Evolutionary conservation across 305 asterid genomes (phyloP), one percentile per base, ranked within the genome.

Genomic region (Fraxinus xanthoxyloides): DNA sequence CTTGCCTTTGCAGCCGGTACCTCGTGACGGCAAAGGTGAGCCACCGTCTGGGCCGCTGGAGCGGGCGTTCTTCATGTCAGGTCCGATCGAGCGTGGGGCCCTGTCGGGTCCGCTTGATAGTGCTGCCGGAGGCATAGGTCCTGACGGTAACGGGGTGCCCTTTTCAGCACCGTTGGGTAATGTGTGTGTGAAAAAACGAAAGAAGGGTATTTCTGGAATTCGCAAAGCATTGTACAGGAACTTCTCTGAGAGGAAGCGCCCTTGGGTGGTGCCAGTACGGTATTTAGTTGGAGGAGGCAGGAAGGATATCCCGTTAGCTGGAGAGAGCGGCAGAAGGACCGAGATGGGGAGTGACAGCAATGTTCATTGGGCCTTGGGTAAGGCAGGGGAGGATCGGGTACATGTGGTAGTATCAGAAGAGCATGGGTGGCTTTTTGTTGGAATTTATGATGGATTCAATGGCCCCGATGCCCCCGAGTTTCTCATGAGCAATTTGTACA

Each of bases 391-490:
- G 93, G 99, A 96, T 85, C 92, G 98, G 82, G 99, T 96, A 48
- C 99, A 96, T 38, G 98, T 96, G 89, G 98, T 94, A 78, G 97
- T 96, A 36, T 96, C 98, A 2, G 99, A 96, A 89, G 98, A 96
- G 85, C 91, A 90, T 72, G 99, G 98, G n/a, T 96, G 98, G 98
- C 86, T 96, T 75, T 96, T 94, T 81, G 98, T 96, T 48, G 99
- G 98, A 65, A 96, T 96, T 78, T 96, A 96, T 83, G 99, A 96
- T 82, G 98, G 99, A 31, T 96, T 96, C 83, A 96, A 96, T 77
- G 99, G 98, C 59, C 98, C 99, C n/a, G 99, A 96, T 88, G 98
- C 97, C 13, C 99, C 99, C 1, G 98, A 96, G 74, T 96, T 93
- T 86, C 88, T 96, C 88, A 94, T 96, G 98, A 91, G 92, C 86